Conservation (phyloP, 305 asterid species). For the Plantago lanceolata region DNA sequence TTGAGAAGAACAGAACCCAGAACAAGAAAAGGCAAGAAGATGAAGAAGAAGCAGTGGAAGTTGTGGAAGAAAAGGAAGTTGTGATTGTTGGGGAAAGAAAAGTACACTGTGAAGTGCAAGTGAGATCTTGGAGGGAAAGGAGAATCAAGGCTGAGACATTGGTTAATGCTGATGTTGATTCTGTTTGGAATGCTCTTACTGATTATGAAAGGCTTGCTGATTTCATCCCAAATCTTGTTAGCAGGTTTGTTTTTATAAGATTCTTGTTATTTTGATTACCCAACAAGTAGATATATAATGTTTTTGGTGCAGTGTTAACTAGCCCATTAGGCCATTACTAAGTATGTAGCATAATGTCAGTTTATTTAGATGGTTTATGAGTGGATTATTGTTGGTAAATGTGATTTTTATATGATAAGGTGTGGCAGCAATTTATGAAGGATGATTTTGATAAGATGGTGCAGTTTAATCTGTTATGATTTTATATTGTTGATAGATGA, state of each 20-base stretch:
- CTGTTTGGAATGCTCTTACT: slow-evolving; percentile 81
- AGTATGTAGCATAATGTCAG: too few species aligned
- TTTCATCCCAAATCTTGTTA: slow-evolving; percentile 88
- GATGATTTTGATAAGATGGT: too few species aligned
- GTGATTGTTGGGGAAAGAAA: slow-evolving; percentile 40
- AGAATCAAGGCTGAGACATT: slow-evolving; percentile 64
- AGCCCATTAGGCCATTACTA: too few species aligned
- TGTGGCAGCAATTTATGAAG: too few species aligned
- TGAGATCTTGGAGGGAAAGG: slow-evolving; percentile 85
- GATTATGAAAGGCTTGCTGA: slow-evolving; percentile 93
- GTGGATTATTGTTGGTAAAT: too few species aligned
- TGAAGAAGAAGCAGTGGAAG: slow-evolving; percentile 23
- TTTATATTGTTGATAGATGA: too few species aligned
- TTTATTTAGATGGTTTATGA: too few species aligned
- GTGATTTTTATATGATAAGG: too few species aligned
- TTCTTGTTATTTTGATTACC: neutral
- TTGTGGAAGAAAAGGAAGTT: slow-evolving; percentile 27
- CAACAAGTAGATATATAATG: neutral
- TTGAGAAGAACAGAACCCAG: slow-evolving; percentile 22
- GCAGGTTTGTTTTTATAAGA: slow-evolving; percentile 37
- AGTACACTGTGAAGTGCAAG: slow-evolving; percentile 74
- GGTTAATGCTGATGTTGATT: slow-evolving; percentile 60
- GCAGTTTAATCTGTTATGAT: too few species aligned
- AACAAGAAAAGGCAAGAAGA: slow-evolving; percentile 26
- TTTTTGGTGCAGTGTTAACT: neutral